Evolutionary conservation across 192 early-diverging fungal genomes (phyloP).

Genomic region (Funneliformis geosporum): DNA sequence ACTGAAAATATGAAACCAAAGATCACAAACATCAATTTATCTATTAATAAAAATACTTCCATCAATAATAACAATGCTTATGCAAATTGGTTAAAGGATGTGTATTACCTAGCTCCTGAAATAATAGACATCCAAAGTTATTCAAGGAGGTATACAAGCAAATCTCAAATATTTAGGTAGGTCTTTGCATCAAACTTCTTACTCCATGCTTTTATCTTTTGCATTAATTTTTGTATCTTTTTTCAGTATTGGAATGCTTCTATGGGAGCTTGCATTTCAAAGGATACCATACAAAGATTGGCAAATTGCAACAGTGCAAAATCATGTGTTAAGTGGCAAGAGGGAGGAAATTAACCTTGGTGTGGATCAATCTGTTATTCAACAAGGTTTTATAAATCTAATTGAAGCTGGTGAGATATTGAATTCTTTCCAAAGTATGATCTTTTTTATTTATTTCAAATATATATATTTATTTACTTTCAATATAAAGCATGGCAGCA

Average conservation of each 20-base stretch:
- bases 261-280: constrained; percentile 14
- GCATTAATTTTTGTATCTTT: not conserved
- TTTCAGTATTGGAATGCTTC: constrained; percentile 15
- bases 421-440: too few relatives aligned
- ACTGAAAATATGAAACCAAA: not conserved
- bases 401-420: not conserved
- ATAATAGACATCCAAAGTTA: not conserved
- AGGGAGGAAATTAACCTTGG: not conserved
- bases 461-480: too few relatives aligned
- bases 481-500: not conserved
- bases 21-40: not conserved
- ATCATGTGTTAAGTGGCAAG: constrained; percentile 14
- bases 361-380: not conserved
- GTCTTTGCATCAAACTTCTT: not conserved
- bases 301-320: not conserved
- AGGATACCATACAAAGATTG: constrained; percentile 22
- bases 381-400: not conserved
- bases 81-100: not conserved
- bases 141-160: not conserved
- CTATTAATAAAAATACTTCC: not conserved
- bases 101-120: not conserved
- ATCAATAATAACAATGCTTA: not conserved
- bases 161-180: not conserved
- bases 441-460: too few relatives aligned
- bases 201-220: not conserved